These are phyloP conservation scores for Neodidymelliopsis sp. DNA, from an alignment of 2,329 filamentous ascomycete genomes.

Conservation along the genomic window DNA sequence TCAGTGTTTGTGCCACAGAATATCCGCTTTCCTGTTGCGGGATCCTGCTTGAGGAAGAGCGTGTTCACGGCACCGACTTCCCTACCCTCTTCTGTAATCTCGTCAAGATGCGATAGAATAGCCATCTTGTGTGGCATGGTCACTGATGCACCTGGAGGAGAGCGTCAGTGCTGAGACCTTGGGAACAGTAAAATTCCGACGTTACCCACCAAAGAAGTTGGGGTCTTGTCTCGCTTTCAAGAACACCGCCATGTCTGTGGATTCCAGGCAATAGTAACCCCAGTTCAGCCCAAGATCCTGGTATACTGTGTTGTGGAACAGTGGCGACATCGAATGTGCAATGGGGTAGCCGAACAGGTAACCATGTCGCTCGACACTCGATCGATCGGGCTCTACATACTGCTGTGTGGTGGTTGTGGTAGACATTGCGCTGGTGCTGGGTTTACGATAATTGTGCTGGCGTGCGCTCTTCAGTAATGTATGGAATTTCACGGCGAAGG, in stretches of 20 bases:
- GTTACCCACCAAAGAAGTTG: slow-evolving; percentile 68
- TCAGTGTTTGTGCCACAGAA: slow-evolving; percentile 83
- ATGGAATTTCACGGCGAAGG: background rate
- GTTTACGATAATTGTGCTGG: background rate
- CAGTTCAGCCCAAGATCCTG: slow-evolving; percentile 58
- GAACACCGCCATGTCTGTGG: slow-evolving; percentile 54
- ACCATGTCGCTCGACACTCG: slow-evolving; percentile 53
- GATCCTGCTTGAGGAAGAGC: slow-evolving; percentile 67
- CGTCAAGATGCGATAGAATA: slow-evolving; percentile 76
- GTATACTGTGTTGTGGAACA: slow-evolving; percentile 63
- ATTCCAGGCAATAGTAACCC: slow-evolving; percentile 58
- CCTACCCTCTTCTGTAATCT: slow-evolving; percentile 74
- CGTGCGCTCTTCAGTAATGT: background rate
- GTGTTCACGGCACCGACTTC: slow-evolving; percentile 83
- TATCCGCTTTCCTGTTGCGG: slow-evolving; percentile 55
- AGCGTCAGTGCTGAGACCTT: background rate
- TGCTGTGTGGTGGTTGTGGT: slow-evolving; percentile 5
- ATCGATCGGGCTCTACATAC: slow-evolving; percentile 14
- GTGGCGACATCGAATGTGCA: slow-evolving; percentile 63
- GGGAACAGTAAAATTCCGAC: background rate
- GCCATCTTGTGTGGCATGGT: slow-evolving; percentile 86
- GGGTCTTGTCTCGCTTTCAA: slow-evolving; percentile 62
- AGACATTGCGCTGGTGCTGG: slow-evolving; percentile 6
- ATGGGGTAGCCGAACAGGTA: slow-evolving; percentile 66
- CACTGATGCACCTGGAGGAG: slow-evolving; percentile 67